Percentiles rank a stretch among this genome's conserved stretches.
These are phyloP conservation scores for Taphrina confusa DNA, from an alignment of 1,139 yeast genomes.

Conservation along the genomic window DNA sequence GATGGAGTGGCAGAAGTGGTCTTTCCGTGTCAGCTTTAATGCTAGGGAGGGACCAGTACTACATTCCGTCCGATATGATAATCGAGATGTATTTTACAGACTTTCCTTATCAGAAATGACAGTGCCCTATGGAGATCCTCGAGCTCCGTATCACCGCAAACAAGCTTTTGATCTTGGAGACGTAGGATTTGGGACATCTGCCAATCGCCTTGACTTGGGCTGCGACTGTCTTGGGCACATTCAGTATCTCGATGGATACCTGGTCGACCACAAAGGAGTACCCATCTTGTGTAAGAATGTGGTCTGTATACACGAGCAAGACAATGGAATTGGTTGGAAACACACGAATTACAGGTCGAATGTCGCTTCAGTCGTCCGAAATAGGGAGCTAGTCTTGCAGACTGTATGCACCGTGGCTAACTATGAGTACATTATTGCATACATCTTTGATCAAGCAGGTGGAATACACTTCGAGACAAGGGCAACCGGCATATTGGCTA, in stretches of 20 bases:
- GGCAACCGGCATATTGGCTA: constrained; percentile 77
- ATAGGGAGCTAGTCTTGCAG: constrained; percentile 68
- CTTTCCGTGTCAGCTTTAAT: constrained; percentile 76
- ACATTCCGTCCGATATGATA: constrained; percentile 70
- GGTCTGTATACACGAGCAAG: constrained; percentile 81
- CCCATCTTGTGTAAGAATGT: constrained; percentile 73
- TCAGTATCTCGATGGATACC: constrained; percentile 75
- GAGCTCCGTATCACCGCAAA: constrained; percentile 77
- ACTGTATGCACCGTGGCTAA: constrained; percentile 84
- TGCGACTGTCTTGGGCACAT: constrained; percentile 85
- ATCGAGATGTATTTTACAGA: constrained; percentile 74
- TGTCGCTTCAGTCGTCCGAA: constrained; percentile 67
- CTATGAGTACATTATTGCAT: constrained; percentile 79
- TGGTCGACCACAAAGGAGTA: constrained; percentile 65
- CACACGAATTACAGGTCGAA: constrained; percentile 78
- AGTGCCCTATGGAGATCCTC: constrained; percentile 80
- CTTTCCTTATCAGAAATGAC: constrained; percentile 78
- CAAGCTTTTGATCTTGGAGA: constrained; percentile 86
- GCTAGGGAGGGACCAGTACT: constrained; percentile 82
- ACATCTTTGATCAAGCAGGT: constrained; percentile 82
- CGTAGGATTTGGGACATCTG: constrained; percentile 82
- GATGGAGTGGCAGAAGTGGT: constrained; percentile 75
- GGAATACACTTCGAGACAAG: constrained; percentile 74
- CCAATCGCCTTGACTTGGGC: constrained; percentile 73
- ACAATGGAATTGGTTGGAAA: constrained; percentile 72